Percentiles rank a stretch among this genome's conserved stretches.
Evolutionary conservation across 768 basidiomycete genomes (phyloP).

Genomic region (Hydnomerulius pinastri): DNA sequence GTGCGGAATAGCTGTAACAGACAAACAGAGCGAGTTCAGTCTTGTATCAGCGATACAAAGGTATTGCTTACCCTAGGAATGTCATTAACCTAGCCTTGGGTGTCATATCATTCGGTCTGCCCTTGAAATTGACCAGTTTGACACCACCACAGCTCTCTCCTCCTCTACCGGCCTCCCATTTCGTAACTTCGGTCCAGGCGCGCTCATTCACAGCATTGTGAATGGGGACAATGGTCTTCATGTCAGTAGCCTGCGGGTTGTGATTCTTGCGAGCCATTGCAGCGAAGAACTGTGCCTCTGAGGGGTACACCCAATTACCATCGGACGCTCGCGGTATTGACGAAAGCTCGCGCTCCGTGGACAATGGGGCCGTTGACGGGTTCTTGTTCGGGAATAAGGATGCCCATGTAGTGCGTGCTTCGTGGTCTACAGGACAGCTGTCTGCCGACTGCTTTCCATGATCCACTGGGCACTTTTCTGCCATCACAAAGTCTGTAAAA

Average conservation of each 20-base stretch:
- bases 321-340: slow-evolving; percentile 79
- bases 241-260: slow-evolving; percentile 82
- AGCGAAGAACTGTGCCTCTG: slow-evolving; percentile 97
- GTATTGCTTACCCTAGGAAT: slow-evolving; percentile 73
- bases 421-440: slow-evolving; percentile 70
- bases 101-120: slow-evolving; percentile 76
- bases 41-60: not conserved
- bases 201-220: slow-evolving; percentile 99
- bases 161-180: slow-evolving; percentile 82
- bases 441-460: slow-evolving; percentile 35
- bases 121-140: slow-evolving; percentile 88
- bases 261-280: slow-evolving; percentile 96
- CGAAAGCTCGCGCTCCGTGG: slow-evolving; percentile 76
- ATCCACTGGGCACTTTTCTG: slow-evolving; percentile 52
- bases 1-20: slow-evolving; percentile 74
- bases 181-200: slow-evolving; percentile 80
- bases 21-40: slow-evolving; percentile 1
- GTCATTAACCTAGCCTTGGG: slow-evolving; percentile 82
- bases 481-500: too few relatives aligned
- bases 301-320: slow-evolving; percentile 95
- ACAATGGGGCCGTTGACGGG: slow-evolving; percentile 42
- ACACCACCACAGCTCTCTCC: slow-evolving; percentile 81
- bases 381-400: slow-evolving; percentile 22
- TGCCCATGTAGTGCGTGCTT: slow-evolving; percentile 47
- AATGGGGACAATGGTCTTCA: slow-evolving; percentile 95